A percentile compares a stretch with the other conserved stretches of the same genome.
Conservation (phyloP, 768 basidiomycete species). For the Termitomyces titanicus region DNA sequence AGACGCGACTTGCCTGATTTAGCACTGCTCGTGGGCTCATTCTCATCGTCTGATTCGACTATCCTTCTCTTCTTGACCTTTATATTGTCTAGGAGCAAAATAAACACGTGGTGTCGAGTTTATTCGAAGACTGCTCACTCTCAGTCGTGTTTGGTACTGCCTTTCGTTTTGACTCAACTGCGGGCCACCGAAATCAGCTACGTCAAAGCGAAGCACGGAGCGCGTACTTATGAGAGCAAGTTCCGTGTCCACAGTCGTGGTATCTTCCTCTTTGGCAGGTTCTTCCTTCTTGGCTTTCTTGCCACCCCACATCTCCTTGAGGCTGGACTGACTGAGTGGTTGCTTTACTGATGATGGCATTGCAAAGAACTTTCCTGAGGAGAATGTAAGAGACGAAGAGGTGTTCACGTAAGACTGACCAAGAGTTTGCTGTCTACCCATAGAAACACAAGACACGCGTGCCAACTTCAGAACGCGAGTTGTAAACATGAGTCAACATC, state of each 20-base stretch:
- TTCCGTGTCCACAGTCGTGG: slow-evolving; percentile 29
- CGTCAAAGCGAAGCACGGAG: background rate
- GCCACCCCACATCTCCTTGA: slow-evolving; percentile 68
- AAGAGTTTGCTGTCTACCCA: slow-evolving; percentile 75
- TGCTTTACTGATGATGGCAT: slow-evolving; percentile 69
- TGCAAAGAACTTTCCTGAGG: slow-evolving; percentile 67
- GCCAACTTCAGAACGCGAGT: slow-evolving; percentile 33
- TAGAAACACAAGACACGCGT: slow-evolving; percentile 27
- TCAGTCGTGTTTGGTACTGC: slow-evolving; percentile 17
- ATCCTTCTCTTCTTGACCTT: slow-evolving; percentile 51
- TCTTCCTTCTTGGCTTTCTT: slow-evolving; percentile 24
- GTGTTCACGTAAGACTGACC: slow-evolving; percentile 33
- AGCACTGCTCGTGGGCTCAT: slow-evolving; percentile 16
- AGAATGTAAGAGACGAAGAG: background rate
- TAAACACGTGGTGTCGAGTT: background rate
- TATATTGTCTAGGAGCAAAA: slow-evolving; percentile 23
- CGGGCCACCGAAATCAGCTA: background rate
- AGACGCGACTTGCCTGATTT: slow-evolving; percentile 8
- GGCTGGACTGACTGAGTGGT: slow-evolving; percentile 75
- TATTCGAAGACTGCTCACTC: slow-evolving; percentile 4
- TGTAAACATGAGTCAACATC: slow-evolving; percentile 44
- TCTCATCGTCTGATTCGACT: slow-evolving; percentile 53
- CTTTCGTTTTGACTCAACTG: slow-evolving; percentile 42
- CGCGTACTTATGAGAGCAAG: slow-evolving; percentile 19
- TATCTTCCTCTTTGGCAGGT: slow-evolving; percentile 7